Evolutionary conservation across 306 rosid species (phyloP), one percentile per base, ranked within the genome.

Genomic region (Comarum palustre): DNA sequence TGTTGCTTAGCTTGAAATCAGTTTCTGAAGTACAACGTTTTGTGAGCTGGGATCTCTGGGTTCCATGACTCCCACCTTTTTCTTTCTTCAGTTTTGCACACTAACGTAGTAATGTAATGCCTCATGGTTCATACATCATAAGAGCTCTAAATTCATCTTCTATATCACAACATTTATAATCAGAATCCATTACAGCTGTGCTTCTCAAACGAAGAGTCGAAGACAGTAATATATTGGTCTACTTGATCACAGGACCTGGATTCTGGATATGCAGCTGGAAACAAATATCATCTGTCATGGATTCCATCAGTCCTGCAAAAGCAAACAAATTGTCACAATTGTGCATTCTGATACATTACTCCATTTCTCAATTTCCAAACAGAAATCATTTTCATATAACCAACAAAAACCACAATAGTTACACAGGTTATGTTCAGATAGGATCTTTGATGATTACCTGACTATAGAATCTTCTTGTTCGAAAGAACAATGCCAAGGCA

Each of bases 401-500:
- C 25, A 51, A 47, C 24, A 25, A 51, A 51, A 51, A 51, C 1
- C 57, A 51, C 20, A 47, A 47, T 47, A 47, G n/a, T 4, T 48
- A 46, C 17, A 13, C 11, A 39, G 58, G 13, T n/a, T 20, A 20
- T 52, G 14, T 20, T 25, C 29, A 9, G 8, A 24, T 11, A 55
- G 6, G 34, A 55, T 75, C 79, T 80, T 82, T 70, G 20, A 66
- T 72, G 57, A 81, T 59, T 75, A 85, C 80, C 71, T 71, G 84
- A 72, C 38, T 20, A 72, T 89, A 89, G 74, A 81, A 86, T 60
- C 41, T 69, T 81, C 60, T 83, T 7, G 95, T 86, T 78, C 86
- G 61, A 22, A 89, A 72, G 85, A 85, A 81, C 89, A 89, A 76
- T 20, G 42, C 81, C 59, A 75, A 75, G 58, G 92, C 89, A 27